These are phyloP conservation scores for Holtermannia corniformis DNA, from an alignment of 768 basidiomycete genomes.

Conservation along the genomic window DNA sequence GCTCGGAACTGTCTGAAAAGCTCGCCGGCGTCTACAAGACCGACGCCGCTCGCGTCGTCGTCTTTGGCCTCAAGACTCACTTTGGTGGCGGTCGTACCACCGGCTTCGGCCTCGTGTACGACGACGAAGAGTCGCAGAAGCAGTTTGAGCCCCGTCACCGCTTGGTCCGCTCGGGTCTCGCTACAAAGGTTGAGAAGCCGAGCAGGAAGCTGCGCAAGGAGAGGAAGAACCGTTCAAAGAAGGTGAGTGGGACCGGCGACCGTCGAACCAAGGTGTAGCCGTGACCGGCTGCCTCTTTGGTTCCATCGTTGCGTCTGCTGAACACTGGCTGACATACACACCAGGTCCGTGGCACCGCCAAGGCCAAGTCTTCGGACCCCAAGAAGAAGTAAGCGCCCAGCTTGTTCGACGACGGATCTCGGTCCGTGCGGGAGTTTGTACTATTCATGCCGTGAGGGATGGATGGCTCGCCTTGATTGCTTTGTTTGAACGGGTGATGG, in stretches of 20 bases:
- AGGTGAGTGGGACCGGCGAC: conserved; percentile 61
- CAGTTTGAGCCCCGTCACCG: conserved; percentile 97
- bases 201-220: conserved; percentile 98
- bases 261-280: background rate
- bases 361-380: conserved; percentile 62
- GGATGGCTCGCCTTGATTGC: no score
- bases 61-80: conserved; percentile 84
- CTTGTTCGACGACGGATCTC: no score
- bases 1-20: conserved; percentile 82
- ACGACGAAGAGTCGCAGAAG: conserved; percentile 85
- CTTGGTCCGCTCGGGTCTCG: conserved; percentile 51
- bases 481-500: no score
- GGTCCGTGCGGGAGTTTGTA: no score
- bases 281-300: conserved; percentile 11
- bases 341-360: conserved; percentile 90
- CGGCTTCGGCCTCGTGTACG: conserved; percentile 95
- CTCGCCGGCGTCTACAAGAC: conserved; percentile 88
- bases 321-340: background rate
- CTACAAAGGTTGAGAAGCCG: conserved; percentile 72
- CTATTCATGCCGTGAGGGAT: no score
- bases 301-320: conserved; percentile 10
- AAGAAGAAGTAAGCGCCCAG: conserved; percentile 44
- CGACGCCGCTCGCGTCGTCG: conserved; percentile 77
- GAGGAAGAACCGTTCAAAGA: conserved; percentile 98
- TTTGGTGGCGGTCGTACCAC: conserved; percentile 98